Base-by-base conservation (phyloP, 345 rosid genomes). In the Syzygium oleosum region DNA sequence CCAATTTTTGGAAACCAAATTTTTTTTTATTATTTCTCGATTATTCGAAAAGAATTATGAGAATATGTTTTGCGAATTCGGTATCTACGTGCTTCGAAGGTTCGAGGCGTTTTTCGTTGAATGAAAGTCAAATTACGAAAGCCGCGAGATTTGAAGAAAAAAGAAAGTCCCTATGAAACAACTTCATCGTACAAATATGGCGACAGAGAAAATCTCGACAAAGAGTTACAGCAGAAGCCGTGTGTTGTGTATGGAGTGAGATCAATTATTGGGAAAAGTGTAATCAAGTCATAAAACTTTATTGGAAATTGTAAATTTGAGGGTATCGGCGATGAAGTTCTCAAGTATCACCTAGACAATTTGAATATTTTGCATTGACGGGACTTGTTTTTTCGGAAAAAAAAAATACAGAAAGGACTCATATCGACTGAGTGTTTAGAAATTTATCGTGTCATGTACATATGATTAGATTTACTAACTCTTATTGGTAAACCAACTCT, bases 291-390 rank as follows among this genome's bases (percentile, higher is more conserved):
- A 68, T 19, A 9, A 34, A 41, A 4, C 1, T 68, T 17, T 19
- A 17, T 68, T 9, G 7, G 19, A 68, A 34, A 5, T 19, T 34
- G 80, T 19, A 17, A 68, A 9, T 68, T 68, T 19, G 13, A 68
- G 46, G 80, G 25, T 34, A 16, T 34, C 0, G 38, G 5, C 12
- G 0, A 68, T 34, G 0, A 19, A 68, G 2, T 22, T 17, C 25
- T 68, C 7, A 0, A 17, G 23, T 0, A 34, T 17, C 7, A 9
- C 25, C 0, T 34, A 9, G 80, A 19, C 10, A 21, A 17, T 68
- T 68, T 9, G 22, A 15, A 68, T 68, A 68, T 22, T 9, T 9
- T 34, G 34, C 5, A 23, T 17, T 29, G 77, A 63, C 29, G 15
- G 17, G 5, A 29, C 11, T 63, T 29, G 38, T 63, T 63, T 29